Base-by-base conservation (phyloP, 129 eudicot species). In the Pittosporum tobira region DNA sequence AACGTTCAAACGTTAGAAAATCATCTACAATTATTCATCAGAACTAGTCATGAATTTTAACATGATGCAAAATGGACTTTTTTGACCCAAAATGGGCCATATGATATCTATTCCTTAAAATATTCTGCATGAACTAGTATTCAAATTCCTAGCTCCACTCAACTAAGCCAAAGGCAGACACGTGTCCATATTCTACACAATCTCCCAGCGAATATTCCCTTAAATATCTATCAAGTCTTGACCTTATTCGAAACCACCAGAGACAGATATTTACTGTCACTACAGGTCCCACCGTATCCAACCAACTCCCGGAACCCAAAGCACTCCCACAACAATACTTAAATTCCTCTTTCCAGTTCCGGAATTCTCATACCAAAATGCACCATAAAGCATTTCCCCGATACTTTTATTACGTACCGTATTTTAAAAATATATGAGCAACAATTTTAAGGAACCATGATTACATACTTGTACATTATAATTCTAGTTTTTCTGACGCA, bases 281-380 rank as follows among this genome's bases (percentile, higher is more conserved):
- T 1, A 18, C 19, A 23, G 51, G 19, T 23, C 51, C 23, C 23
- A 47, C 4, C 51, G n/a, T n/a, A n/a, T n/a, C 22, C 51, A 47
- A 47, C 51, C 18, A 15, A 47, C 20, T n/a, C 51, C 20, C 51
- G 51, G 51, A 47, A 47, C 51, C 19, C 51, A 47, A 47, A 47
- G 6, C 1, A 47, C 19, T 7, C 51, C 22, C 51, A 47, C n/a
- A 47, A 47, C 23, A 21, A 47, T 12, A 47, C 6, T 18, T 47
- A 47, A 47, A 15, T 12, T 8, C 51, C n/a, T 1, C 51, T 18
- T 47, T 47, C 21, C 51, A 47, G 51, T 47, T 47, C 51, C 51
- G 51, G 51, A 21, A 47, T 47, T 47, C 21, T 15, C 19, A 47
- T 23, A 23, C 51, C 19, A 47, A 47, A 15, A 15, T 47, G 51